phyloP scores from a whole-genome alignment of 805 yeast species.

The Starmerella floricola region DNA sequence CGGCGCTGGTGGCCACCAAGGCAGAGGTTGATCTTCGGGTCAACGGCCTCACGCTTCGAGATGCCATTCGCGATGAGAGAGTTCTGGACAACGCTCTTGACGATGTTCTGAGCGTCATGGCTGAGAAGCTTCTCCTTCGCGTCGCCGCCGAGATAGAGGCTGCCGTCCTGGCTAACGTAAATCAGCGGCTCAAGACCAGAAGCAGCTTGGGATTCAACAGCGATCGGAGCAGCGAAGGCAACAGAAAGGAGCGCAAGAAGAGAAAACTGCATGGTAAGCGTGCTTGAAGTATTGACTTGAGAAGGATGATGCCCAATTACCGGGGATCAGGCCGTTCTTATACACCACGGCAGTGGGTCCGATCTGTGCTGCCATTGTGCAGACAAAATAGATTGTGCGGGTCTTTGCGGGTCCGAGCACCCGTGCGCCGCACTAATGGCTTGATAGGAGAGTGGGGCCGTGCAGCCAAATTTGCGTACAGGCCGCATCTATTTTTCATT shows the following conservation, averaged over 20 bases:
- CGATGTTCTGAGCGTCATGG: conserved; percentile 2
- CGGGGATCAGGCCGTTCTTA: no score
- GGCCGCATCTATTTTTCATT: no score
- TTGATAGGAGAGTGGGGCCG: no score
- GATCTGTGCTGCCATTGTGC: no score
- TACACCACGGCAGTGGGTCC: no score
- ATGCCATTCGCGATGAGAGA: not conserved
- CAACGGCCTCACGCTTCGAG: conserved; percentile 6
- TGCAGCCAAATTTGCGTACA: no score
- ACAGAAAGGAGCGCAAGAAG: conserved; percentile 9
- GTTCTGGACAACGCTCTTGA: not conserved
- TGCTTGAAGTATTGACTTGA: not conserved
- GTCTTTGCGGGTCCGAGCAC: no score
- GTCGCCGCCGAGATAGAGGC: conserved; percentile 10
- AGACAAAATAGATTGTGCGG: no score
- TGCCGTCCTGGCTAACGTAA: conserved; percentile 14
- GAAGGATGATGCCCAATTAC: not conserved
- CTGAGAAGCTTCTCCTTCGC: conserved; percentile 7
- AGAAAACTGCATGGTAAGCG: conserved; percentile 13
- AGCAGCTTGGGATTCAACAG: not conserved
- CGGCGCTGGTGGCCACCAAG: conserved; percentile 1
- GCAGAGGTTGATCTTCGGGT: conserved; percentile 11
- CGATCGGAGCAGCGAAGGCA: conserved; percentile 17
- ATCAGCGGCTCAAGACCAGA: conserved; percentile 9
- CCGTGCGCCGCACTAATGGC: no score